These are phyloP conservation scores for Polygonum aviculare DNA, from an alignment of 148 eudicot genomes.

Conservation along the genomic window DNA sequence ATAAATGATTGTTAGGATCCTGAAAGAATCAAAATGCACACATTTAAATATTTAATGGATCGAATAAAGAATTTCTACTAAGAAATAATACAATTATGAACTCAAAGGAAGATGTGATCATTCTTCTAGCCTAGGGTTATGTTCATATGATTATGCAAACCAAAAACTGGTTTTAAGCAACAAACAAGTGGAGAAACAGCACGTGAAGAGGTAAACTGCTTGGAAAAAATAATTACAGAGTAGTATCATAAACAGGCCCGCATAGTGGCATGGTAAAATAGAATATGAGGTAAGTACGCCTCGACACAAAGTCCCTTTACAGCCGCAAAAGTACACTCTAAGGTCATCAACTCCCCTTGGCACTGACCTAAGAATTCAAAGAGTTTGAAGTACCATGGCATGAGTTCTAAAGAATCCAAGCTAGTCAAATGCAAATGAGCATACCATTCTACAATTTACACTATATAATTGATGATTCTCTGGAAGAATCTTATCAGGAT, in stretches of 20 bases:
- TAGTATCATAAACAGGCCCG: background rate
- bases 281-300: background rate
- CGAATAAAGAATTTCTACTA: background rate
- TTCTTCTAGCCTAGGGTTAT: background rate
- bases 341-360: background rate
- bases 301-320: background rate
- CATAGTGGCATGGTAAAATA: background rate
- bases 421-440: background rate
- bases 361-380: background rate
- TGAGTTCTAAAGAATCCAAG: background rate
- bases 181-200: background rate
- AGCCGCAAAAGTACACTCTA: background rate
- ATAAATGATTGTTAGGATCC: background rate
- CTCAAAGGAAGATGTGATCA: background rate
- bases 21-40: background rate
- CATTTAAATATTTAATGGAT: background rate
- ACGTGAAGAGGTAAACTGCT: background rate
- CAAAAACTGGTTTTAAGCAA: background rate
- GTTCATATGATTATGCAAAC: background rate
- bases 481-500: background rate
- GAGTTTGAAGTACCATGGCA: background rate
- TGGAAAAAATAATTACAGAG: background rate
- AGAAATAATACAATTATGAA: background rate
- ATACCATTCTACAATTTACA: background rate
- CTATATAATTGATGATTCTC: background rate